phyloP scores from a whole-genome alignment of 139 green algal genomes.

The Chlorella sp. region DNA sequence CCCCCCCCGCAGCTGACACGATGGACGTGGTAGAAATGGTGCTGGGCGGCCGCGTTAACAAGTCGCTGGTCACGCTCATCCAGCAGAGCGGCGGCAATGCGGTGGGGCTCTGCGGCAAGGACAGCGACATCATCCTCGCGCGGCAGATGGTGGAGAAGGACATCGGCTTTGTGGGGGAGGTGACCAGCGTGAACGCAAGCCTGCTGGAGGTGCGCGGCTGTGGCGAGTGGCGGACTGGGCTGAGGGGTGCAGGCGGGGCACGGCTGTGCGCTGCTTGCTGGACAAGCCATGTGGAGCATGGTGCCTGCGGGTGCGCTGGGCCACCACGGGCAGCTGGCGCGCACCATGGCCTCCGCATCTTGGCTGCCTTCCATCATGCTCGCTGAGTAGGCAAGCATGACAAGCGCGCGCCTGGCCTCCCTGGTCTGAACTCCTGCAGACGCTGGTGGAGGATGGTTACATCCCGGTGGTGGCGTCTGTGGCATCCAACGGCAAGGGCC shows the following conservation, averaged over 20 bases:
- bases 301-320: too few species aligned
- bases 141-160: slow-evolving; percentile 90
- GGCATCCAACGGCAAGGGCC: slow-evolving; percentile 76
- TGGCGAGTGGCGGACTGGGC: background rate
- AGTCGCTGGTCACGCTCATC: slow-evolving; percentile 95
- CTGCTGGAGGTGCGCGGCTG: slow-evolving; percentile 25
- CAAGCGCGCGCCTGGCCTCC: background rate
- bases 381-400: too few species aligned
- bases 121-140: slow-evolving; percentile 85
- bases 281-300: too few species aligned
- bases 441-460: slow-evolving; percentile 74
- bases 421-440: slow-evolving; percentile 41
- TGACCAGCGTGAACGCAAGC: slow-evolving; percentile 78
- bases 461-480: slow-evolving; percentile 97
- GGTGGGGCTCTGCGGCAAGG: slow-evolving; percentile 97
- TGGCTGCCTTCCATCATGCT: too few species aligned
- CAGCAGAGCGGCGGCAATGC: slow-evolving; percentile 87
- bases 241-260: too few species aligned
- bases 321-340: too few species aligned
- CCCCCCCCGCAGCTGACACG: slow-evolving; percentile 66
- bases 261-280: too few species aligned
- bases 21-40: slow-evolving; percentile 99
- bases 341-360: too few species aligned
- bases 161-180: slow-evolving; percentile 95
- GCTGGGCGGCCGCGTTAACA: slow-evolving; percentile 96